phyloP scores from a whole-genome alignment of 495 filamentous ascomycete species.

The Lineolata rhizophorae region DNA sequence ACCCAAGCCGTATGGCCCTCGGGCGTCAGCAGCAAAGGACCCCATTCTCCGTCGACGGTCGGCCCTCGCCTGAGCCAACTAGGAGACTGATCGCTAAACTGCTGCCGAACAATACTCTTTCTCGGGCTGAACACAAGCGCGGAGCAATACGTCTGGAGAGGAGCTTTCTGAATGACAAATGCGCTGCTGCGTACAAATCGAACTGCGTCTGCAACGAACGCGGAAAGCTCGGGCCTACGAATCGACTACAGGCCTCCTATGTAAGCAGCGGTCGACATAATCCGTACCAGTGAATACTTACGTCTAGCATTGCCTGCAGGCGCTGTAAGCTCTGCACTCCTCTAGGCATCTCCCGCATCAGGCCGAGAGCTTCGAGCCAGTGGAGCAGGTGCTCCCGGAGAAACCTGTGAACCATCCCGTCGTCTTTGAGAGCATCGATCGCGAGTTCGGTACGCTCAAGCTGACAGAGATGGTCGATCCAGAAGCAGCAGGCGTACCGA shows the following conservation, averaged over 20 bases:
- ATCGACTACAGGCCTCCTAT: too few relatives aligned
- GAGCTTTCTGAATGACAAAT: slow-evolving; percentile 7
- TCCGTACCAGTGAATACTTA: too few relatives aligned
- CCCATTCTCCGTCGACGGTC: slow-evolving; percentile 6
- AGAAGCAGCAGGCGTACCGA: neutral
- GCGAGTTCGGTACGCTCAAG: too few relatives aligned
- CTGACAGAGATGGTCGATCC: neutral
- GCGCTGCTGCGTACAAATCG: slow-evolving; percentile 13
- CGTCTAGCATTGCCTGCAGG: too few relatives aligned
- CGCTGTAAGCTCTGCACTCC: too few relatives aligned
- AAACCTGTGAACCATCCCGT: neutral
- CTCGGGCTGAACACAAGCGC: slow-evolving; percentile 16
- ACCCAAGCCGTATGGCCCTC: too few relatives aligned
- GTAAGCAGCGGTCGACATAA: too few relatives aligned
- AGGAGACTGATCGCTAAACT: slow-evolving; percentile 3
- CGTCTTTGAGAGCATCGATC: too few relatives aligned
- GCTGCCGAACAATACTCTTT: slow-evolving; percentile 10
- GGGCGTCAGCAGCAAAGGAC: slow-evolving; percentile 6
- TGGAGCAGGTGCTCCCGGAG: neutral
- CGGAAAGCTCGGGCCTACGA: too few relatives aligned
- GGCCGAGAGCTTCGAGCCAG: neutral
- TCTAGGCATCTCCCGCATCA: neutral
- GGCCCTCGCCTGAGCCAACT: slow-evolving; percentile 5
- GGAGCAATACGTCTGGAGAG: slow-evolving; percentile 15
- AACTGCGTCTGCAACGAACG: slow-evolving; percentile 14